Evolutionary conservation across 768 basidiomycete species (phyloP), one percentile per base, ranked within the genome.

Genomic region (Coprinopsis strossmayeri): DNA sequence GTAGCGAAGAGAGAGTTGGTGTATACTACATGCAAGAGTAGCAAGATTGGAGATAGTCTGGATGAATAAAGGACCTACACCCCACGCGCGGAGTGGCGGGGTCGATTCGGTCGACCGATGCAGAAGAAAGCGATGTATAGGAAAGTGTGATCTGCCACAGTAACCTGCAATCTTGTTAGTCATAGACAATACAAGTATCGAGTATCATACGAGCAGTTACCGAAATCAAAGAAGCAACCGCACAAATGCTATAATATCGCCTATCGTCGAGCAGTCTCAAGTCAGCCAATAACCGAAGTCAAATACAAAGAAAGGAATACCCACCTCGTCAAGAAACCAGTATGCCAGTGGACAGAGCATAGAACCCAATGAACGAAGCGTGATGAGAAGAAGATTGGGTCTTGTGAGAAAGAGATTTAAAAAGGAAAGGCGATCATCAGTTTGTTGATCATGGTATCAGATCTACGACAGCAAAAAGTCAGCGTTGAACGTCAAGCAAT

Each of bases 1-100:
- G 79, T 79, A 0, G 78, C 77, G 9, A 82, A 69, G n/a, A 82
- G 72, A 3, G 78, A 72, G 57, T 81, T 82, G 34, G 76, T 73
- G 57, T 81, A 82, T 3, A 82, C 78, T 81, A 25, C 46, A n/a
- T n/a, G n/a, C n/a, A n/a, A 21, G 25, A 35, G 2, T n/a, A 15
- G 30, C 41, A 7, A 42, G 32, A 51, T 34, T 35, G 46, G 27
- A n/a, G 48, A 20, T 27, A 18, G 27, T 28, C 21, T 32, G 30
- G 30, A 7, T 7, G 30, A 32, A 15, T 32, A 15, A 32, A 15
- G 30, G 17, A 72, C 79, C 57, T 58, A 82, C 81, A n/a, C n/a
- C n/a, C n/a, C n/a, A n/a, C n/a, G n/a, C n/a, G n/a, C n/a, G n/a
- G n/a, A n/a, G n/a, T n/a, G n/a, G n/a, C n/a, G n/a, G n/a, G n/a